Base-by-base conservation (phyloP, 2,329 filamentous ascomycete species). In the Cladosporium colombiae region DNA sequence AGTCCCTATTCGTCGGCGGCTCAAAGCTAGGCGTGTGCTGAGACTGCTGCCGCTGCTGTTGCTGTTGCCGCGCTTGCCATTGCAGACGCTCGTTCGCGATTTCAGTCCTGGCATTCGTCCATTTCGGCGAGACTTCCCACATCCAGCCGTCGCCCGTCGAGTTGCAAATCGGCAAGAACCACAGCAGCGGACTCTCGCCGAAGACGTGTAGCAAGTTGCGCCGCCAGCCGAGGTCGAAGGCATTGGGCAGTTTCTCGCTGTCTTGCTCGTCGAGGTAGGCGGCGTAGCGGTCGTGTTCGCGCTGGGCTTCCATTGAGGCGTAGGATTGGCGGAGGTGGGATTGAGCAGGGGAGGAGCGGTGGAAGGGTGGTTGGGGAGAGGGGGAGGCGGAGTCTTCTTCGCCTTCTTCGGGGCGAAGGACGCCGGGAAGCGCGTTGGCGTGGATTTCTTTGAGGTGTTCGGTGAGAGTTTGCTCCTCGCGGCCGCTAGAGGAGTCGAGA, bases 141-240 rank as follows among this genome's bases (percentile, higher is more conserved):
- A 84, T 85, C 94, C 94, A 99, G 25, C 95, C 95, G 76, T 99
- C 92, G 37, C 94, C 94, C 0, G 88, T 91, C 1, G 93, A 96
- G 74, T 91, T 98, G 77, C 86, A 88, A 55, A 98, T 81, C 0
- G 95, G 95, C 1, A 98, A 68, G 31, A 84, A 80, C 94, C 95
- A 98, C 10, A 95, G 81, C 29, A 86, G 78, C 1, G 88, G 88
- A 0, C 82, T 86, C 0, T 87, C 86, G 0, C 95, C 95, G 70
- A 99, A 92, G 2, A 99, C 84, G 75, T 97, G 91, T 0, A 80
- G 75, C 5, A 98, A 78, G 76, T 99, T 99, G 50, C 85, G 86
- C 66, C 85, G 88, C 85, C 89, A 90, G 66, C 95, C 95, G 1
- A 97, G 86, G 72, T 99, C 91, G 74, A 99, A 99, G 2, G 93